These are phyloP conservation scores for Alnus glutinosa DNA, from an alignment of 306 rosid species.

Conservation along the genomic window DNA sequence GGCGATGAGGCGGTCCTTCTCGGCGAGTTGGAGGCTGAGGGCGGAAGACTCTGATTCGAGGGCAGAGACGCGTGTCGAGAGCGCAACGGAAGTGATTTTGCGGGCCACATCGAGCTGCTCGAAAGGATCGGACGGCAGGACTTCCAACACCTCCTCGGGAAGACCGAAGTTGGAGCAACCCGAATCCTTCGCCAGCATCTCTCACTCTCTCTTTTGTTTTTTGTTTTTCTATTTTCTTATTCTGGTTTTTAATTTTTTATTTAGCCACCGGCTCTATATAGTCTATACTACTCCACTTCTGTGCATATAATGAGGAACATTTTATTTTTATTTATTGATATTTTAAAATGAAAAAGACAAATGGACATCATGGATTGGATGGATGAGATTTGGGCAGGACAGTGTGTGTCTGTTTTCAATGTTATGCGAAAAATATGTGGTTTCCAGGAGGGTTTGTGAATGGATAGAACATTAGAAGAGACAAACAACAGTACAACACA, in stretches of 20 bases:
- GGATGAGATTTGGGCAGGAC: constrained; percentile 6
- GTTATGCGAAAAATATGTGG: constrained; percentile 31
- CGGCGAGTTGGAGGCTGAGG: constrained; percentile 53
- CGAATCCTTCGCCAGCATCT: constrained; percentile 57
- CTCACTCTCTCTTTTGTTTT: neutral
- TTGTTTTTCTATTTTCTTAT: neutral
- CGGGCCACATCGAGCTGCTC: constrained; percentile 96
- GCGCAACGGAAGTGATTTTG: constrained; percentile 80
- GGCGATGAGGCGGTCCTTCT: constrained; percentile 51
- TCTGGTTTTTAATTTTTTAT: neutral
- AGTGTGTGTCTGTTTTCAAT: neutral
- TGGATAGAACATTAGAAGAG: constrained; percentile 31
- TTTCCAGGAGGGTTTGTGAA: constrained; percentile 10
- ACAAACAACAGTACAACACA: neutral
- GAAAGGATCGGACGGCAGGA: constrained; percentile 86
- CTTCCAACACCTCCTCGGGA: constrained; percentile 61
- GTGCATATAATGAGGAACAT: neutral
- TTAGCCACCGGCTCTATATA: too few species aligned
- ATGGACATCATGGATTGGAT: constrained; percentile 4
- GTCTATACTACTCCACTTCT: neutral
- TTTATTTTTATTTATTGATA: neutral
- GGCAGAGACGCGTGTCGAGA: constrained; percentile 68
- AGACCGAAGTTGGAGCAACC: constrained; percentile 53
- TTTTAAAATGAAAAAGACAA: neutral
- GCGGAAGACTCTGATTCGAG: constrained; percentile 58